A percentile compares a stretch with the other conserved stretches of the same genome.
Evolutionary conservation across 805 yeast genomes (phyloP).

Genomic region (Wickerhamomyces subpelliculosus): DNA sequence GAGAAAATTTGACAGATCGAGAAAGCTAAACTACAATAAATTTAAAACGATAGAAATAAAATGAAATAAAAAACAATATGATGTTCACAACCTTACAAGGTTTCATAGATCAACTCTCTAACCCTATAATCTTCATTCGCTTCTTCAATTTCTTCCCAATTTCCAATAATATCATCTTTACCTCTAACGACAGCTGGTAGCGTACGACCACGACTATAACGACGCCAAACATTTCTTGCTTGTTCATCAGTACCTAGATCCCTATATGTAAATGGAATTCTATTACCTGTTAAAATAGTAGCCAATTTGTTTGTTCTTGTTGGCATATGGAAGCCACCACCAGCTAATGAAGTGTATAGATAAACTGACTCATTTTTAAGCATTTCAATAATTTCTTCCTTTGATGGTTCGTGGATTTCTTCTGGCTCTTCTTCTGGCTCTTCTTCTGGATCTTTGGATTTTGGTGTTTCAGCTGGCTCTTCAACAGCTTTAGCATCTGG

Average conservation of each 20-base stretch:
- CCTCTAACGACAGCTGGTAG: constrained; percentile 85
- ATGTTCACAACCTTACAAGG: constrained; percentile 28
- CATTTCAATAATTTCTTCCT: constrained; percentile 21
- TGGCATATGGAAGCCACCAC: constrained; percentile 73
- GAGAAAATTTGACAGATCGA: background rate
- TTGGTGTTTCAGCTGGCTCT: background rate
- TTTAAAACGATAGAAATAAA: background rate
- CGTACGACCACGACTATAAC: constrained; percentile 62
- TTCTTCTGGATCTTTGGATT: constrained; percentile 5
- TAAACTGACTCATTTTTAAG: constrained; percentile 52
- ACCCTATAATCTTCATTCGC: constrained; percentile 76
- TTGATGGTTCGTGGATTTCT: constrained; percentile 20
- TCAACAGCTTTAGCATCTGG: constrained; percentile 2
- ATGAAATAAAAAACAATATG: background rate
- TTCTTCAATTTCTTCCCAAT: constrained; percentile 79
- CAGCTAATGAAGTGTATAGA: constrained; percentile 79
- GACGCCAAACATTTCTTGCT: constrained; percentile 79
- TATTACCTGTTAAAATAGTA: constrained; percentile 70
- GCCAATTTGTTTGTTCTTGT: constrained; percentile 70
- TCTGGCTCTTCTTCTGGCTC: constrained; percentile 7
- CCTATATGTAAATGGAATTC: constrained; percentile 56
- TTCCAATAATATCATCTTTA: constrained; percentile 74
- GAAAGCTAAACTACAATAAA: no score
- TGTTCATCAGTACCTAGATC: constrained; percentile 86
- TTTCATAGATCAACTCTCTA: constrained; percentile 57